A percentile compares a stretch with the other conserved stretches of the same genome.
These are phyloP conservation scores for Leccinum fuscescens DNA, from an alignment of 1,284 basidiomycete species.

Conservation along the genomic window DNA sequence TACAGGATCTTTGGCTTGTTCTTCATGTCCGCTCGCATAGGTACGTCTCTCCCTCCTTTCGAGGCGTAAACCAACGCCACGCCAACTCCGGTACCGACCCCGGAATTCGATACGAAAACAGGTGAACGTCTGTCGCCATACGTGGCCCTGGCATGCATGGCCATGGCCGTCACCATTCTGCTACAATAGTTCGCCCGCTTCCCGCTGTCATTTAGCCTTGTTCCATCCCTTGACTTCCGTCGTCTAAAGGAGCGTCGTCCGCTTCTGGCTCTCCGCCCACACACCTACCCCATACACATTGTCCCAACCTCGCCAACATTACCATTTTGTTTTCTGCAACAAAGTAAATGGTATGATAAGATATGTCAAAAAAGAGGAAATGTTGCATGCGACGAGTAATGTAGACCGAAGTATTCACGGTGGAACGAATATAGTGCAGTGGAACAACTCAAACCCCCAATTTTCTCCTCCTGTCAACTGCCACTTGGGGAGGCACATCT, in stretches of 20 bases:
- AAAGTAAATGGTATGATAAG: background rate
- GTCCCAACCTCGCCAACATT: background rate
- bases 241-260: background rate
- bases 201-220: background rate
- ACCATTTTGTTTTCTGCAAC: background rate
- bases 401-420: background rate
- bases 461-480: background rate
- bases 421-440: background rate
- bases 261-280: background rate
- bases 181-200: constrained; percentile 35
- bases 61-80: background rate
- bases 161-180: constrained; percentile 72
- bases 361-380: background rate
- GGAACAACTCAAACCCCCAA: background rate
- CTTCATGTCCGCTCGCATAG: constrained; percentile 92
- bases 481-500: background rate
- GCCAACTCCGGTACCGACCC: background rate
- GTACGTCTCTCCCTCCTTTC: constrained; percentile 41
- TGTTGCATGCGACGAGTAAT: background rate
- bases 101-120: constrained; percentile 27
- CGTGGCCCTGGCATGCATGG: constrained; percentile 75
- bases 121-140: constrained; percentile 84
- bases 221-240: background rate
- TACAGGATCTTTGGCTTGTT: constrained; percentile 85
- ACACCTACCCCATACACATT: background rate